Evolutionary conservation across 768 basidiomycete species (phyloP).

Genomic region (Dentipellis fragilis): DNA sequence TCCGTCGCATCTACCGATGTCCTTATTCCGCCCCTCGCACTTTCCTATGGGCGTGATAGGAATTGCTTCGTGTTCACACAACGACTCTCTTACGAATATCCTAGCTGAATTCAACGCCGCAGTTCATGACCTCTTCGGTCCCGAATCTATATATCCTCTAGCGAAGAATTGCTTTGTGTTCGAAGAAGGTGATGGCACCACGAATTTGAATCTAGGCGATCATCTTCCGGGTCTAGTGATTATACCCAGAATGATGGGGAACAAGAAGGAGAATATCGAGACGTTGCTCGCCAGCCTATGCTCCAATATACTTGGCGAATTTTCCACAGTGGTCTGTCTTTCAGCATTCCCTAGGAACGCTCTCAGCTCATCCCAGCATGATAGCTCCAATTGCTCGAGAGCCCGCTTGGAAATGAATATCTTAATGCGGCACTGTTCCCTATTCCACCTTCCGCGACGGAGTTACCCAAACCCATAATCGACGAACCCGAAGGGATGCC

Average conservation of each 20-base stretch:
- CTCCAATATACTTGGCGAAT: conserved; percentile 76
- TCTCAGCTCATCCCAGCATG: neutral
- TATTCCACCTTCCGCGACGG: conserved; percentile 45
- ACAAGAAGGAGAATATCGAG: conserved; percentile 80
- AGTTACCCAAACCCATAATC: conserved; percentile 51
- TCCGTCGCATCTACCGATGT: conserved; percentile 54
- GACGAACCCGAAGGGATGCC: conserved; percentile 28
- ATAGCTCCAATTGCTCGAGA: conserved; percentile 73
- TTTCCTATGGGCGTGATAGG: conserved; percentile 88
- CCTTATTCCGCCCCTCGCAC: conserved; percentile 68
- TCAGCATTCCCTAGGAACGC: neutral
- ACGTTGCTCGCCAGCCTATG: conserved; percentile 85
- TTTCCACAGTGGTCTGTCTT: conserved; percentile 68
- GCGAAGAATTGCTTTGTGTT: conserved; percentile 81
- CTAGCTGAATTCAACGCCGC: conserved; percentile 57
- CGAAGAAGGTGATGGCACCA: conserved; percentile 51
- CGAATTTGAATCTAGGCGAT: conserved; percentile 46
- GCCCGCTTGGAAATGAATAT: conserved; percentile 77
- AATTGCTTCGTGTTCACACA: conserved; percentile 58
- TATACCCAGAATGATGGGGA: conserved; percentile 79
- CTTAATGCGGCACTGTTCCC: conserved; percentile 65
- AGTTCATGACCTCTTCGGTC: conserved; percentile 57
- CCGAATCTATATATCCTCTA: conserved; percentile 61
- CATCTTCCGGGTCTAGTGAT: conserved; percentile 56
- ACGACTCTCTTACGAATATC: conserved; percentile 41